Base-by-base conservation (phyloP, 352 stramenopile genomes). In the Phytophthora agathidicida region DNA sequence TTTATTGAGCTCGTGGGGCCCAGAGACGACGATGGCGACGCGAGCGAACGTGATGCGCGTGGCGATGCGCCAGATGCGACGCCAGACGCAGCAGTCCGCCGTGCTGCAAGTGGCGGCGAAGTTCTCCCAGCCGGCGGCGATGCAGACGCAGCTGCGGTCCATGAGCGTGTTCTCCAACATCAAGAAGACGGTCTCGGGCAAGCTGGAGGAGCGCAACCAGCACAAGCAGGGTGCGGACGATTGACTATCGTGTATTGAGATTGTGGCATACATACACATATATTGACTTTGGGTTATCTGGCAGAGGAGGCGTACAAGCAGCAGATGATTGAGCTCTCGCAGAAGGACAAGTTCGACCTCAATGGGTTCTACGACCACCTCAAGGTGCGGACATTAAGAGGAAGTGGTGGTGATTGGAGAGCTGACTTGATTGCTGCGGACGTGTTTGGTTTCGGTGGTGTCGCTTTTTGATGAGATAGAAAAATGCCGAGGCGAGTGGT, bases 171-270 rank as follows among this genome's bases (percentile, higher is more conserved):
- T 95, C 56, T 77, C 70, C 42, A 88, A 66, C 59, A 72, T 95
- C 39, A 81, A 80, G 33, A 81, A 94, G 51, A 75, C 78, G 7
- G 75, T 95, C 26, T 80, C 77, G 41, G 60, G 69, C 58, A 93
- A 93, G 68, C 66, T 95, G 54, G 79, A 93, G 68, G 74, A 92
- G 67, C 82, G 84, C 68, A 94, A 91, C 61, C 68, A 89, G 36
- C 71, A 65, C 42, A 95, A 95, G 61, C 79, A 91, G 45, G 72
- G 84, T 93, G 45, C 14, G n/a, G 9, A 13, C 22, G 17, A 2
- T 19, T 24, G 39, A n/a, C n/a, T n/a, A n/a, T n/a, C n/a, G n/a
- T n/a, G n/a, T n/a, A n/a, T n/a, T n/a, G n/a, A n/a, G n/a, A n/a
- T n/a, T n/a, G n/a, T n/a, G n/a, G n/a, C n/a, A n/a, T 16, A 45